Evolutionary conservation across 768 basidiomycete species (phyloP).

Genomic region (Rhodotorula graminis): DNA sequence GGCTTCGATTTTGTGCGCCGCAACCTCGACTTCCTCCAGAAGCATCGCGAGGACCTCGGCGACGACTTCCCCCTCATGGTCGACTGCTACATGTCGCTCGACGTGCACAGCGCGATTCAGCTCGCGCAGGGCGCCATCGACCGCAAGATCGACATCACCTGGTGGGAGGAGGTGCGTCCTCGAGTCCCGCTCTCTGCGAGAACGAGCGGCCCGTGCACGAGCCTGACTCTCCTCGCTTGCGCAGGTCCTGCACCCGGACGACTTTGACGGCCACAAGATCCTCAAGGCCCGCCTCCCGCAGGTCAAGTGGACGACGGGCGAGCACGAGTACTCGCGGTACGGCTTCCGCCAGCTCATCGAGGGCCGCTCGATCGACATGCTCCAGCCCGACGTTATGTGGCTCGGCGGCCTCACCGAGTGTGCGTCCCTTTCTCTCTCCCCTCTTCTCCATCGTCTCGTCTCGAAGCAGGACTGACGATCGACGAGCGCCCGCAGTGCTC

Average conservation of each 20-base stretch:
- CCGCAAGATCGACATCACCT: slow-evolving; percentile 49
- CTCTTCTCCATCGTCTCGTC: no score
- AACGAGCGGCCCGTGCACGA: no score
- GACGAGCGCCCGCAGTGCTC: slow-evolving; percentile 28
- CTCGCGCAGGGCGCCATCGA: slow-evolving; percentile 45
- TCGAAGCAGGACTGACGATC: neutral
- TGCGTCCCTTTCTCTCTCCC: neutral
- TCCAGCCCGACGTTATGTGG: slow-evolving; percentile 51
- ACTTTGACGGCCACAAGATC: slow-evolving; percentile 47
- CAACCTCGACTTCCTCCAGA: slow-evolving; percentile 40
- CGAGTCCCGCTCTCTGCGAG: no score
- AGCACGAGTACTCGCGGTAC: slow-evolving; percentile 49
- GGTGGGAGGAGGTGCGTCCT: slow-evolving; percentile 47
- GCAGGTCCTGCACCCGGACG: slow-evolving; percentile 47
- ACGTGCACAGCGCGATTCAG: slow-evolving; percentile 46
- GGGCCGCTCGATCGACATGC: slow-evolving; percentile 48
- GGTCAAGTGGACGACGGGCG: slow-evolving; percentile 50
- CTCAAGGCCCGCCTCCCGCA: slow-evolving; percentile 48
- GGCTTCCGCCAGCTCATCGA: slow-evolving; percentile 50
- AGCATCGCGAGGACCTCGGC: slow-evolving; percentile 46
- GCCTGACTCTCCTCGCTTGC: neutral
- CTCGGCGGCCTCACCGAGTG: slow-evolving; percentile 37
- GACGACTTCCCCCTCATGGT: slow-evolving; percentile 49
- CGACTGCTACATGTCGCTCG: slow-evolving; percentile 45
- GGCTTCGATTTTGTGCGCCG: slow-evolving; percentile 18